A percentile compares a stretch with the other conserved stretches of the same genome.
Evolutionary conservation across 805 yeast species (phyloP).

Genomic region (Helenozyma baotianmanensis): DNA sequence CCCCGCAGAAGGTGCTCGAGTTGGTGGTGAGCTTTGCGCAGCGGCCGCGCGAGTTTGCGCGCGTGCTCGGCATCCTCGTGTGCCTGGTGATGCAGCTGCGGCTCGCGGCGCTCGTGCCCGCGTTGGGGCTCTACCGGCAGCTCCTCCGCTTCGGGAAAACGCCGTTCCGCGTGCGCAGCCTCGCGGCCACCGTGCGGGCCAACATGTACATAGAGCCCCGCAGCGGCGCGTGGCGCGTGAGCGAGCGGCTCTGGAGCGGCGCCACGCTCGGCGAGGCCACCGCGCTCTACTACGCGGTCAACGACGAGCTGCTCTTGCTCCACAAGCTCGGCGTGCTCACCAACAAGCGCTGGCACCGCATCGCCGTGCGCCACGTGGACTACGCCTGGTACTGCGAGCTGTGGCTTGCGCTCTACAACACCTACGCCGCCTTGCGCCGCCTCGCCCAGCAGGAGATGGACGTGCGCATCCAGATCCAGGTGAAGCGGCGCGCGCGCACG

Average conservation of each 20-base stretch:
- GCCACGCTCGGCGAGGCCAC: constrained; percentile 46
- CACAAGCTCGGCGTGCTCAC: constrained; percentile 49
- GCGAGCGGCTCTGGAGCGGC: constrained; percentile 31
- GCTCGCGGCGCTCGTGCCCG: constrained; percentile 41
- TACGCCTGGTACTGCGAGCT: constrained; percentile 69
- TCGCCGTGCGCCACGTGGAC: constrained; percentile 55
- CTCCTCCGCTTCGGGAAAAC: constrained; percentile 66
- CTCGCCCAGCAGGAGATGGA: constrained; percentile 48
- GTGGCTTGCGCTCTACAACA: constrained; percentile 50
- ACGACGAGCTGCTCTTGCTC: constrained; percentile 58
- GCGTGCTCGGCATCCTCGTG: constrained; percentile 29
- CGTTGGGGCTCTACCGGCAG: constrained; percentile 57
- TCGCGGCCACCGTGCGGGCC: constrained; percentile 24
- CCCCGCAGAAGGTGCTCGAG: constrained; percentile 27
- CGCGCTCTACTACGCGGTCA: constrained; percentile 57
- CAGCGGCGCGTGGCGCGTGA: constrained; percentile 9
- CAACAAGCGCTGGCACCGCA: constrained; percentile 27
- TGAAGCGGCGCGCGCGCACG: constrained; percentile 49
- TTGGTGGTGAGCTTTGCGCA: constrained; percentile 30
- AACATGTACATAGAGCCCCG: constrained; percentile 9
- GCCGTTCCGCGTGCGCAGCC: constrained; percentile 49
- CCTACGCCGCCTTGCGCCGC: constrained; percentile 39
- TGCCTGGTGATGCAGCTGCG: constrained; percentile 38
- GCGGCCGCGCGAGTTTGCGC: constrained; percentile 35
- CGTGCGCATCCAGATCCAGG: constrained; percentile 54